Evolutionary conservation across 352 stramenopile species (phyloP).

Genomic region (Phytophthora cajani): DNA sequence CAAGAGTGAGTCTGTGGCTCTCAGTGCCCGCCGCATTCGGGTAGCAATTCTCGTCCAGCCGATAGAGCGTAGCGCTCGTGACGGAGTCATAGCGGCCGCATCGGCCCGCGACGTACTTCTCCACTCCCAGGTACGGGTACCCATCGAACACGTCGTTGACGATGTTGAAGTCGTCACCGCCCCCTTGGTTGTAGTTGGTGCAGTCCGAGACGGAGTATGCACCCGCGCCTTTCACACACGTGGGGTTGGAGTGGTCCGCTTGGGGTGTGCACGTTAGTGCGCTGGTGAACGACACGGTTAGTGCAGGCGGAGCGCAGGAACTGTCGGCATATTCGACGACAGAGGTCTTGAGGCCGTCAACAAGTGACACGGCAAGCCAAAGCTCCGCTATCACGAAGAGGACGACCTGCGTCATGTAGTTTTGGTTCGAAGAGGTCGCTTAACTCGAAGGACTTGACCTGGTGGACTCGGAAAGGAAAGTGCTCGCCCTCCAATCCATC

Average conservation of each 20-base stretch:
- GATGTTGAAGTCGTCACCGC: conserved; percentile 8
- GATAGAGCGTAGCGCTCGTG: not conserved
- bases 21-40: conserved; percentile 5
- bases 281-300: not conserved
- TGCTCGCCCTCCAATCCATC: not conserved
- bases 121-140: conserved; percentile 5
- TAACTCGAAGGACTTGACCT: too few relatives aligned
- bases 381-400: not conserved
- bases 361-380: not conserved
- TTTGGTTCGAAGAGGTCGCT: not conserved
- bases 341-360: not conserved
- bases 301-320: not conserved
- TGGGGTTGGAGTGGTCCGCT: conserved; percentile 1
- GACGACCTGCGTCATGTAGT: not conserved
- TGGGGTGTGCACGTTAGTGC: conserved; percentile 7
- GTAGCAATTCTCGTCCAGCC: conserved; percentile 15
- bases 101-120: conserved; percentile 1
- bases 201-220: conserved; percentile 18
- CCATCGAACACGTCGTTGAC: not conserved
- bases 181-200: conserved; percentile 1
- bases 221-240: not conserved
- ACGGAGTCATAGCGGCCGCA: not conserved
- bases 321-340: not conserved
- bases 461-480: not conserved
- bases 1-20: conserved; percentile 9